Base-by-base conservation (phyloP, 306 rosid genomes). In the Casuarina cunninghamiana region DNA sequence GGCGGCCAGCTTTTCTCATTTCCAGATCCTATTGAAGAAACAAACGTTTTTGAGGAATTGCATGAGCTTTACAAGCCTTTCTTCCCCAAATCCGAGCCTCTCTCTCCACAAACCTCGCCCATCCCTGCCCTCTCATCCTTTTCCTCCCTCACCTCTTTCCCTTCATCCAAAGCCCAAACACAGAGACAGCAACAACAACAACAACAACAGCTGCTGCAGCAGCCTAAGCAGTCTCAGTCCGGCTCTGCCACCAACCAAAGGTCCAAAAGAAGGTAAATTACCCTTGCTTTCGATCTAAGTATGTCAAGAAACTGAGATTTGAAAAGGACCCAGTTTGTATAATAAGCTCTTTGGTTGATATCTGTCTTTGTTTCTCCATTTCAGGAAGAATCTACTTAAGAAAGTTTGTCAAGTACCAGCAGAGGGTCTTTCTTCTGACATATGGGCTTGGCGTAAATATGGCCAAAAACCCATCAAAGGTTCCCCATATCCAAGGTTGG, bases 381-480 rank as follows among this genome's bases (percentile, higher is more conserved):
- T 8, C 85, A 94, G 98, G 83, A 95, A 95, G 92, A 95, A 92
- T 66, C 93, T 88, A 83, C 84, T 92, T 6, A 95, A 95, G 90
- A 92, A 91, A 80, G 97, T 92, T 43, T 89, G 95, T 70, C 91
- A 92, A 71, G 97, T 95, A 3, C 95, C 98, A 2, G 97, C 92
- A 3, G 98, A 95, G 83, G 78, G 81, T 71, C 90, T 92, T 42
- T 91, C 97, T 8, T 92, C 98, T n/a, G 98, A 95, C 42, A 82
- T 91, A 41, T 95, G 98, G 98, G 97, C 98, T 66, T 95, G 98
- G 98, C 80, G 98, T 57, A 95, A 95, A 83, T 95, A 95, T 76
- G 98, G 98, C 1, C 98, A 95, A 73, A 95, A 95, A 86, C 98
- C 98, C 81, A 95, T 95, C 26, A 95, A 95, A 74, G 98, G 98